Base-by-base conservation (phyloP, 441 rosid genomes). In the Euphorbia celastroides region DNA sequence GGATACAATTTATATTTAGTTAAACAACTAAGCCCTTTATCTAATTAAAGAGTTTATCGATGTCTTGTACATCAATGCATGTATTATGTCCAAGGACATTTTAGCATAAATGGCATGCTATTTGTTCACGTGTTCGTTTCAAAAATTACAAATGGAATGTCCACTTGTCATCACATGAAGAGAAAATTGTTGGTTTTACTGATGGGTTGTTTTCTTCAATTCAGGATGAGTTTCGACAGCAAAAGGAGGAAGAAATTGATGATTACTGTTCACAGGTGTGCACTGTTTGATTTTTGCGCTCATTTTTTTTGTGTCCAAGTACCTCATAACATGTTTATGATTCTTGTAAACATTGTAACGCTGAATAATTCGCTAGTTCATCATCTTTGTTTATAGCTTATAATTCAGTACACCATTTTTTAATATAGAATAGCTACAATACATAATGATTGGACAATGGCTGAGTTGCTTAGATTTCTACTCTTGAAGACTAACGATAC, bases 231-330 rank as follows among this genome's bases (percentile, higher is more conserved):
- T 68, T 86, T 55, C 93, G 96, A 28, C 99, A 94, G 71, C 90
- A 78, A 67, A 87, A 85, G 72, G 98, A 92, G 78, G 99, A 94
- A 85, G 93, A 89, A 68, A 84, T 90, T 81, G 98, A 94, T 78
- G 98, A 95, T 81, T 92, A 95, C 65, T 95, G 96, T 66, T 95
- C 99, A 70, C 89, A 92, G 94, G 99, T 92, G 77, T 68, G 83
- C 16, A 17, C 48, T 57, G 14, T 11, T 67, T 72, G 8, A 30
- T 66, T 67, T 13, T 67, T 56, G 25, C 46, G 7, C 60, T 65
- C 51, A 30, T 30, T 72, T 66, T n/a, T n/a, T 26, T 50, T 38
- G 17, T 17, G 44, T 17, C 7, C 19, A 8, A 63, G 51, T 64
- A 8, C 2, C 66, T 11, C n/a, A 26, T 66, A 17, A 26, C 50